phyloP scores from a whole-genome alignment of 768 basidiomycete genomes.

The Clathrus columnatus region DNA sequence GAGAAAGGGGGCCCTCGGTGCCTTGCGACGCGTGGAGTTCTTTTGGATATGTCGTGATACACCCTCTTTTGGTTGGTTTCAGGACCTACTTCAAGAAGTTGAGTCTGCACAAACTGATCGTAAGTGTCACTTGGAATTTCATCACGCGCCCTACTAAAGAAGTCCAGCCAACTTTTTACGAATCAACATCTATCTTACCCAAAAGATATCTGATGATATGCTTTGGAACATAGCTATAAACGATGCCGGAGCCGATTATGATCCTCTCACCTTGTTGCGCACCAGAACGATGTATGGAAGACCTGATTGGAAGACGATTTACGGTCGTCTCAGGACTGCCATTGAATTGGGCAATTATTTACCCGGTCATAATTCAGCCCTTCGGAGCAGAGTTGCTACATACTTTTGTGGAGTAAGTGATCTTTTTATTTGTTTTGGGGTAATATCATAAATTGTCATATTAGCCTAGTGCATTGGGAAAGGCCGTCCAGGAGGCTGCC shows the following conservation, averaged over 20 bases:
- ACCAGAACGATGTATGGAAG: conserved; percentile 88
- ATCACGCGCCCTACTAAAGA: not conserved
- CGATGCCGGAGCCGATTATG: conserved; percentile 75
- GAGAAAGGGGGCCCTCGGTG: conserved; percentile 64
- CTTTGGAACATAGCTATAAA: conserved; percentile 89
- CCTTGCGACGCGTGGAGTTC: conserved; percentile 84
- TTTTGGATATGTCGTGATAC: conserved; percentile 91
- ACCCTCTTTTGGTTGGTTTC: conserved; percentile 99
- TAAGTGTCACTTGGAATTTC: conserved; percentile 29
- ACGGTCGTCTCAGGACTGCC: conserved; percentile 59
- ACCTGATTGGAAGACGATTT: conserved; percentile 83
- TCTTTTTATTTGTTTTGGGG: not conserved
- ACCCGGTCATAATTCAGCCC: conserved; percentile 64
- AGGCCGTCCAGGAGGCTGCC: conserved; percentile 67
- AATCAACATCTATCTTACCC: conserved; percentile 86
- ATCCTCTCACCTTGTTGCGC: conserved; percentile 81
- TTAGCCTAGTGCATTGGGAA: conserved; percentile 57
- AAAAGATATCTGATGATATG: conserved; percentile 80
- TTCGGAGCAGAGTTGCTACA: conserved; percentile 83
- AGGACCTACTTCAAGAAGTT: conserved; percentile 76
- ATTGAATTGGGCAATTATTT: conserved; percentile 81
- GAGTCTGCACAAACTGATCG: conserved; percentile 86
- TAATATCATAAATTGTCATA: not conserved
- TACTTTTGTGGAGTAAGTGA: conserved; percentile 69
- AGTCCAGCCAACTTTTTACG: conserved; percentile 89